Conservation (phyloP, 768 basidiomycete genomes). For the Suillus occidentalis region DNA sequence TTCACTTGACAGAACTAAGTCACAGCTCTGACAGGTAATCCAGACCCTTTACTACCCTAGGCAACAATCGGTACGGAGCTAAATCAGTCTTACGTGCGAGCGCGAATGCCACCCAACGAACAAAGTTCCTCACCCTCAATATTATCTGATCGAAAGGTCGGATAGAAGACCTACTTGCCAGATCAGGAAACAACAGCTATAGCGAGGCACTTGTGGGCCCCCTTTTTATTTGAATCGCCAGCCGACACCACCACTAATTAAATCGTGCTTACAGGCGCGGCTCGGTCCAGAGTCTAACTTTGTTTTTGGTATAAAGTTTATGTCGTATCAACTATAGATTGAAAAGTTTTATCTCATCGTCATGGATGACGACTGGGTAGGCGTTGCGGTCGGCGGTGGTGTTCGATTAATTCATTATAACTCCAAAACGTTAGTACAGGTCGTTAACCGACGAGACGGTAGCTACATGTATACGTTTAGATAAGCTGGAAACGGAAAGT, state of each 20-base stretch:
- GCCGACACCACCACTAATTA: neutral
- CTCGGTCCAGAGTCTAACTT: neutral
- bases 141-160: conserved; percentile 5
- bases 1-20: conserved; percentile 6
- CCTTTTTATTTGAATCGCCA: neutral
- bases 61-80: neutral
- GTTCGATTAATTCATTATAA: neutral
- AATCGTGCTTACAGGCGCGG: neutral
- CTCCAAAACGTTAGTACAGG: neutral
- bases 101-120: neutral
- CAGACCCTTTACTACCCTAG: too few relatives aligned
- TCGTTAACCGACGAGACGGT: neutral
- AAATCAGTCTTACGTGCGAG: conserved; percentile 7
- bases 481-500: neutral
- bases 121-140: conserved; percentile 5
- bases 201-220: too few relatives aligned
- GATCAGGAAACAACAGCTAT: neutral
- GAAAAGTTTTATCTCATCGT: neutral
- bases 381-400: neutral
- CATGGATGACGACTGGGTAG: neutral
- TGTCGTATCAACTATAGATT: too few relatives aligned
- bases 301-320: too few relatives aligned
- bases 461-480: too few relatives aligned
- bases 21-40: neutral
- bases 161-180: neutral